Evolutionary conservation across 2,329 filamentous ascomycete genomes (phyloP).

Genomic region (Aurifilum marmelostoma): DNA sequence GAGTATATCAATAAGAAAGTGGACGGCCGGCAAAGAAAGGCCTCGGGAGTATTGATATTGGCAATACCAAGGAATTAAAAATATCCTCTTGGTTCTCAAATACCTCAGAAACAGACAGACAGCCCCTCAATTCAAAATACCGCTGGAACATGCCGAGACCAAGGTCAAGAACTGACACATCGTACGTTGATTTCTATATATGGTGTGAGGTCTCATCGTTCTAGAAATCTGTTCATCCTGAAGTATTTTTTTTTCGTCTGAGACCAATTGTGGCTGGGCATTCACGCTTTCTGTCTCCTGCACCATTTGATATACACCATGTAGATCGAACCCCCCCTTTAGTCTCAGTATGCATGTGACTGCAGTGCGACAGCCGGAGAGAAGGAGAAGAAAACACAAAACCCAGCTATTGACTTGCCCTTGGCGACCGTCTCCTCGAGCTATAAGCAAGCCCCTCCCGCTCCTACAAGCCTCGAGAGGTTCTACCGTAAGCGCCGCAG

Average conservation of each 20-base stretch:
- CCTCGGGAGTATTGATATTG: not conserved
- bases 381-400: no score
- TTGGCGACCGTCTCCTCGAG: not conserved
- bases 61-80: not conserved
- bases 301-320: not conserved
- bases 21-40: not conserved
- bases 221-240: not conserved
- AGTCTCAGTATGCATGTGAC: not conserved
- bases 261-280: not conserved
- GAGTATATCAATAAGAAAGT: not conserved
- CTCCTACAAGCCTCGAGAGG: not conserved
- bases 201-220: not conserved
- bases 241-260: not conserved
- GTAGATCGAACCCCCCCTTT: no score
- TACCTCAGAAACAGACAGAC: not conserved
- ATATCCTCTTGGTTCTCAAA: not conserved
- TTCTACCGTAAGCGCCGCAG: not conserved
- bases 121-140: not conserved
- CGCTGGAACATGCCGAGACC: not conserved
- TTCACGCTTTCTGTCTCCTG: not conserved
- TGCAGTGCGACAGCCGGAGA: not conserved
- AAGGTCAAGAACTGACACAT: not conserved
- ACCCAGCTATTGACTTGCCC: not conserved
- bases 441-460: not conserved
- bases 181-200: not conserved